Conservation (phyloP, 306 rosid species). For the Rubus idaeus region DNA sequence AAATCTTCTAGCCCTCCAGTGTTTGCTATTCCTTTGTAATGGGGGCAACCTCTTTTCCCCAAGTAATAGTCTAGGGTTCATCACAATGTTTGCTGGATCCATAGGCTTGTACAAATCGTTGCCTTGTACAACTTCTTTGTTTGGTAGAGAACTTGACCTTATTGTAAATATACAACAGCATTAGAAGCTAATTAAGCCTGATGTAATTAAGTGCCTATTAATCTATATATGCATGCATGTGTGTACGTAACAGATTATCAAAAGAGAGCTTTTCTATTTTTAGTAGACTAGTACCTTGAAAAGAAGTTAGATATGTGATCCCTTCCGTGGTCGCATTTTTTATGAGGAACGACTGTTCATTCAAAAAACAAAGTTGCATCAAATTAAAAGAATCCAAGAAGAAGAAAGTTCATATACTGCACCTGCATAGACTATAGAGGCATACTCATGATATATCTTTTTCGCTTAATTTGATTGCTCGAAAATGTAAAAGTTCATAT, state of each 20-base stretch:
- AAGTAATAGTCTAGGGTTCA: conserved; percentile 32
- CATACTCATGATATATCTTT: no score
- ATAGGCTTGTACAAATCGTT: background rate
- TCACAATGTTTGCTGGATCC: background rate
- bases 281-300: background rate
- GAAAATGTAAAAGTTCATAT: background rate
- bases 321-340: conserved; percentile 41
- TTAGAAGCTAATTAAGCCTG: background rate
- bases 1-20: conserved; percentile 24
- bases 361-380: background rate
- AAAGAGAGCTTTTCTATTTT: no score
- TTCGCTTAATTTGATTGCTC: background rate
- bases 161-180: background rate
- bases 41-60: conserved; percentile 59
- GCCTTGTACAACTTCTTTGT: background rate
- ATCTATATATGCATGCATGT: no score
- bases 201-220: no score
- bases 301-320: conserved; percentile 28
- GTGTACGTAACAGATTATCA: no score
- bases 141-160: conserved; percentile 3
- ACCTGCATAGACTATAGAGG: background rate
- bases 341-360: conserved; percentile 46
- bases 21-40: conserved; percentile 30
- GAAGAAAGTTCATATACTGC: no score
- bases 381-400: background rate